phyloP scores from a whole-genome alignment of 192 early-diverging fungal species.

The Oehlia diaphana region DNA sequence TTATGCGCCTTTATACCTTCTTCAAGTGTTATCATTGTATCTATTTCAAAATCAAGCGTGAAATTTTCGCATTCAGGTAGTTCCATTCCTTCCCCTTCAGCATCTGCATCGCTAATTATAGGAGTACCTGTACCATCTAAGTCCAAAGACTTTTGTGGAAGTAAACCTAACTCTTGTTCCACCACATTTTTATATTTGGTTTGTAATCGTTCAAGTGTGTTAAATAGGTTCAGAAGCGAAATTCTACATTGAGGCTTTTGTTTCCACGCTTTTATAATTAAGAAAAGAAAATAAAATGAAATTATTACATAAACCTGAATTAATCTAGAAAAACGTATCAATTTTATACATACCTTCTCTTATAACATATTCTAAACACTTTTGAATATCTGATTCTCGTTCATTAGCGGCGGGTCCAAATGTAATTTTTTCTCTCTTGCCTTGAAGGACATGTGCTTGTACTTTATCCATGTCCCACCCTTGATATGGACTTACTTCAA shows the following conservation, averaged over 20 bases:
- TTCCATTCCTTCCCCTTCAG: background rate
- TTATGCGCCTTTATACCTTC: constrained; percentile 21
- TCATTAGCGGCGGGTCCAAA: background rate
- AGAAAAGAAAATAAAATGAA: background rate
- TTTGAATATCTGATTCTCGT: background rate
- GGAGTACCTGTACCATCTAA: background rate
- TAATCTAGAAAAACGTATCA: background rate
- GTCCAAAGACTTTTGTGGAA: background rate
- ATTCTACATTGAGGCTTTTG: background rate
- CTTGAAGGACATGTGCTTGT: background rate
- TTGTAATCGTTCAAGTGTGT: background rate
- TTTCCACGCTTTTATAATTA: constrained; percentile 13
- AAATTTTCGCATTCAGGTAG: background rate
- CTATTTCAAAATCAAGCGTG: background rate
- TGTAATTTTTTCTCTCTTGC: background rate
- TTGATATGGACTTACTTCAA: constrained; percentile 3
- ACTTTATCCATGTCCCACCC: background rate
- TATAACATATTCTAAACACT: background rate
- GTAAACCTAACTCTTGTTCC: background rate
- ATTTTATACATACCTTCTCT: background rate
- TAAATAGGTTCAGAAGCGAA: background rate
- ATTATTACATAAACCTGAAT: background rate
- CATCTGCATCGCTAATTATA: background rate
- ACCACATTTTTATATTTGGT: background rate
- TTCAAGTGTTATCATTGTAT: background rate